Base-by-base conservation (phyloP, 768 basidiomycete species). In the Boletus reticulatus region DNA sequence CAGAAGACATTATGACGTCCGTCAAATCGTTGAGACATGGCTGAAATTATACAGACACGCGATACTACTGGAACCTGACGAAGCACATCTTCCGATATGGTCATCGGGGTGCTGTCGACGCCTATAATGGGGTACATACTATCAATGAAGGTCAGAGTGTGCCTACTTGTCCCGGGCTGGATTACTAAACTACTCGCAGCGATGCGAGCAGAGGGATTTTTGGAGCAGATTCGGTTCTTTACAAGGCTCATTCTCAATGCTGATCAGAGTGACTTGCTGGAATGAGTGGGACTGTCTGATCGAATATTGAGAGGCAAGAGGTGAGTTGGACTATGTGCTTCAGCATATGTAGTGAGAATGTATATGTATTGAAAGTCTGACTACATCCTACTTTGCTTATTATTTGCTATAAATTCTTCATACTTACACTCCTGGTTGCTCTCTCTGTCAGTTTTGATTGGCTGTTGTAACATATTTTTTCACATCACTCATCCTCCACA, bases 31-130 rank as follows among this genome's bases (percentile, higher is more conserved):
- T 29, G 58, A 68, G 38, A 58, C 61, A 48, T 39, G 8, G 9
- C 27, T 29, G 43, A 11, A 24, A 52, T 53, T 44, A 50, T 41
- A 2, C 57, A 77, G 78, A 81, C 61, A 81, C 80, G 14, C 60
- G 68, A 41, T 68, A 70, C 48, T 79, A 80, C 48, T 79, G 78
- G 79, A 68, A 70, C 51, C 70, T 81, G 24, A 78, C 79, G 22
- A 60, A 58, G 32, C 73, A 79, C 57, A 80, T 80, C 53, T 78
- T 78, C 67, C 78, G 79, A 41, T 81, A 78, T 61, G 67, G 68
- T 17, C 76, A 76, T 60, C 54, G 55, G 19, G 62, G 58, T 37
- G 49, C 36, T 20, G 20, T 32, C 32, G 66, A 64, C 47, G 74
- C 66, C 52, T 80, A 82, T 54, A 67, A 68, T 13, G 78, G 67